A percentile compares a stretch with the other conserved stretches of the same genome.
These are phyloP conservation scores for Penicillium olsonii DNA, from an alignment of 2,329 filamentous ascomycete genomes.

Conservation along the genomic window DNA sequence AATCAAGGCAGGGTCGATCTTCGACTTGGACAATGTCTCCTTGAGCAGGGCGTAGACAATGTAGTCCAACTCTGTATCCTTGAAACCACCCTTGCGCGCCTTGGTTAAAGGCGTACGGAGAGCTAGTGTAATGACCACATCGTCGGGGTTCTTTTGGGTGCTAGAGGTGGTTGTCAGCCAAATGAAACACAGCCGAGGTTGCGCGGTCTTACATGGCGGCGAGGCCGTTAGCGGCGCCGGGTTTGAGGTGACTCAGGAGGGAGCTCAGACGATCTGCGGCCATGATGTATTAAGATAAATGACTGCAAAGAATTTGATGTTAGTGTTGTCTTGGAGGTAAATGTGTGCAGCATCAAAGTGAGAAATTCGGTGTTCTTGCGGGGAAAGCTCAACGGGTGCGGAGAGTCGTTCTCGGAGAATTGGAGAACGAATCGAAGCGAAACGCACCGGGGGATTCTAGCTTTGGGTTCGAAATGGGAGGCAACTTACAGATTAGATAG, in stretches of 20 bases:
- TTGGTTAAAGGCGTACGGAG: conserved; percentile 87
- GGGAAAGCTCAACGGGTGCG: conserved; percentile 19
- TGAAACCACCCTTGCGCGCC: conserved; percentile 88
- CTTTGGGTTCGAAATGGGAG: background rate
- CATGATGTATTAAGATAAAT: conserved; percentile 53
- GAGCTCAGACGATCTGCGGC: conserved; percentile 82
- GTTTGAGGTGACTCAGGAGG: conserved; percentile 77
- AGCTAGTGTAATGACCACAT: conserved; percentile 93
- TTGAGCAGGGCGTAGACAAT: conserved; percentile 81
- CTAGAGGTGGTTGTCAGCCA: conserved; percentile 50
- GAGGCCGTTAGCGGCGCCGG: conserved; percentile 70
- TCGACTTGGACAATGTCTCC: conserved; percentile 70
- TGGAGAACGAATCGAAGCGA: background rate
- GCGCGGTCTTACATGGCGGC: conserved; percentile 71
- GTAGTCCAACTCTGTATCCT: conserved; percentile 88
- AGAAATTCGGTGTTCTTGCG: conserved; percentile 18
- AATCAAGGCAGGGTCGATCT: conserved; percentile 75
- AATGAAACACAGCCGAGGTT: conserved; percentile 1
- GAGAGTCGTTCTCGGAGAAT: background rate
- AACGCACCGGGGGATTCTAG: background rate
- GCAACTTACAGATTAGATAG: conserved; percentile 15
- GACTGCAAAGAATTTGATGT: background rate
- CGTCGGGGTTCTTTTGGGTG: conserved; percentile 89
- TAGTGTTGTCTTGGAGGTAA: background rate
- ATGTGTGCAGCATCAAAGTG: background rate